Evolutionary conservation across 2,329 filamentous ascomycete species (phyloP), one percentile per base, ranked within the genome.

Genomic region (Elsinoe necatrix): DNA sequence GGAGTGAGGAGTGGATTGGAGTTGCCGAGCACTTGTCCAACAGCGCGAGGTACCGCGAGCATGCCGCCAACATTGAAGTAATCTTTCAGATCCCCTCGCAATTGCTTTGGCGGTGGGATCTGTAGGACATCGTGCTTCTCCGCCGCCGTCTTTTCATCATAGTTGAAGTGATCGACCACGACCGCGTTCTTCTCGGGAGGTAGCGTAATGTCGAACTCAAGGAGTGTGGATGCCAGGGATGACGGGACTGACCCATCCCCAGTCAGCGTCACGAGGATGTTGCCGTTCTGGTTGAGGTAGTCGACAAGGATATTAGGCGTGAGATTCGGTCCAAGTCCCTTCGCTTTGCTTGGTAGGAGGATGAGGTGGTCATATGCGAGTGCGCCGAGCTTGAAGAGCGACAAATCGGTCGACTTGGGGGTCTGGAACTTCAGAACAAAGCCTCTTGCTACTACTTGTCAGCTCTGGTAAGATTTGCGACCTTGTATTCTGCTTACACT

Each of bases 141-240:
- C 51, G 83, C 68, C 3, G 92, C 86, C 39, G 86, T 89, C 29
- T 80, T 64, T 57, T 80, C 78, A 67, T 97, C 92, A 74, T 93
- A 93, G 75, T 89, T 87, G 82, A 97, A 96, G 77, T 98, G 93
- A 73, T 97, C 93, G 60, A 97, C 85, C 4, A 95, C 86, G 58
- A 92, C 77, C 57, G 88, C 84, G 57, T 86, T 89, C 66, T 91
- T 88, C 72, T 95, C 92, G 34, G 82, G 74, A 37, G 93, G 89
- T n/a, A 96, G 81, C 63, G 84, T 78, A 67, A 98, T 87, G 68
- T 96, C 92, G 70, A 96, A 79, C 73, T 97, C 90, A 66, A 87
- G 77, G 54, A 97, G 86, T 57, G 95, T 79, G 41, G 86, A 86
- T 62, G 84, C 83, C 64, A 96, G 75, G 48, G 87, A 83, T 56